These are phyloP conservation scores for Aspergillus pseudoviridinutans DNA, from an alignment of 2,329 filamentous ascomycete genomes.

Conservation along the genomic window DNA sequence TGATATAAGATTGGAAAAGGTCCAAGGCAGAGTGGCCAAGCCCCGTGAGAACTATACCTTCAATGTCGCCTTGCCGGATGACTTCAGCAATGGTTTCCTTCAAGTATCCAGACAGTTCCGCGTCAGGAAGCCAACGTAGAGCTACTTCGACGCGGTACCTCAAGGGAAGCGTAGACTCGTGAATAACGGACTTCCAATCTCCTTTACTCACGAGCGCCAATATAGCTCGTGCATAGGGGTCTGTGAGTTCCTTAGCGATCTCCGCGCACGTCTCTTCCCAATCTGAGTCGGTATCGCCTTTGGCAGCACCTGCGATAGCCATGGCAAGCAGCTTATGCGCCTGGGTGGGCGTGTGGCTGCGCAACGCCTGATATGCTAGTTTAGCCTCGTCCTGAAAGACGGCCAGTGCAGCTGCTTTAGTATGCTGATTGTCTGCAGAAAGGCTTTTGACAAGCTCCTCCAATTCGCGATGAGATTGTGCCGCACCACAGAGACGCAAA, in stretches of 20 bases:
- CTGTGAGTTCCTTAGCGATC: conserved; percentile 59
- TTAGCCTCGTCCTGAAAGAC: conserved; percentile 58
- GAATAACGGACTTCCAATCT: conserved; percentile 57
- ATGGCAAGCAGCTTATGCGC: conserved; percentile 55
- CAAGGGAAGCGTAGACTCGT: conserved; percentile 55
- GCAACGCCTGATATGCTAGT: conserved; percentile 54
- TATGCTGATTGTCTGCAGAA: conserved; percentile 52
- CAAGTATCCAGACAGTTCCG: conserved; percentile 50
- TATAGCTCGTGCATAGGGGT: conserved; percentile 60
- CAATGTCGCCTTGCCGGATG: conserved; percentile 54
- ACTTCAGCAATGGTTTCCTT: conserved; percentile 49
- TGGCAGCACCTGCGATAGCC: conserved; percentile 45
- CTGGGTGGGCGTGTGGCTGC: conserved; percentile 50
- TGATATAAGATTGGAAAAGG: conserved; percentile 58
- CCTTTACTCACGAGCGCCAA: conserved; percentile 57
- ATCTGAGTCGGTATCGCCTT: conserved; percentile 49
- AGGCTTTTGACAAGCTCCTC: conserved; percentile 49
- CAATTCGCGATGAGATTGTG: conserved; percentile 49
- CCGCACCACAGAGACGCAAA: conserved; percentile 57
- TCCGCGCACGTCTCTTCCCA: conserved; percentile 60
- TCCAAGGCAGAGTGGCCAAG: conserved; percentile 55
- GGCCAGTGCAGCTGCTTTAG: conserved; percentile 61
- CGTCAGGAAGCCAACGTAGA: conserved; percentile 48
- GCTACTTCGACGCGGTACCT: conserved; percentile 60
- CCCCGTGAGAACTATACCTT: conserved; percentile 60